These are phyloP conservation scores for Monosporascus sp. DNA, from an alignment of 2,329 filamentous ascomycete species.

Conservation along the genomic window DNA sequence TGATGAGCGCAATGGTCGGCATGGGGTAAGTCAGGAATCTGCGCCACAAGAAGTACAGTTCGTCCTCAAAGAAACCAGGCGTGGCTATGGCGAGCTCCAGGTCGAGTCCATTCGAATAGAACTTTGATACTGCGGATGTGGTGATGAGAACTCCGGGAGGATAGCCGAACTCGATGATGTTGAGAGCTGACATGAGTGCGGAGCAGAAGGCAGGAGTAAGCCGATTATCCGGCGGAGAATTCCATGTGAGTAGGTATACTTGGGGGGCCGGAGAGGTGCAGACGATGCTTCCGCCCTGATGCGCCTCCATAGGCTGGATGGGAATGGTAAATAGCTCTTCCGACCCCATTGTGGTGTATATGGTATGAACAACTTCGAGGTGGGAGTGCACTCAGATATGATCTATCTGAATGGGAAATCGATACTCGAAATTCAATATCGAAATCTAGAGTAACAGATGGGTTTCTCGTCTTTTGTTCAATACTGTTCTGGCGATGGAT, in stretches of 20 bases:
- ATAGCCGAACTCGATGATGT: slow-evolving; percentile 65
- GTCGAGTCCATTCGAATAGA: slow-evolving; percentile 81
- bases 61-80: slow-evolving; percentile 55
- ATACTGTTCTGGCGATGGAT: no score
- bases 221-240: slow-evolving; percentile 69
- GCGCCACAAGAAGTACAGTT: slow-evolving; percentile 60
- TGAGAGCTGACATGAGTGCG: slow-evolving; percentile 64
- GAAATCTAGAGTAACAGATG: no score
- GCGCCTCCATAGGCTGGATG: slow-evolving; percentile 38
- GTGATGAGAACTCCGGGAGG: slow-evolving; percentile 71
- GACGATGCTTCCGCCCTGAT: slow-evolving; percentile 53
- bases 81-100: slow-evolving; percentile 59
- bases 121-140: slow-evolving; percentile 69
- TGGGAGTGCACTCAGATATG: neutral
- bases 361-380: neutral
- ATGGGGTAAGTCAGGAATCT: slow-evolving; percentile 69
- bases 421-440: no score
- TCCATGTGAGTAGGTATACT: slow-evolving; percentile 70
- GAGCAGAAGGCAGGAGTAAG: slow-evolving; percentile 64
- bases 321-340: slow-evolving; percentile 54
- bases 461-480: no score
- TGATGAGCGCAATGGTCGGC: slow-evolving; percentile 75
- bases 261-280: slow-evolving; percentile 55
- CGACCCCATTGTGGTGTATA: slow-evolving; percentile 19
- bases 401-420: no score